Base-by-base conservation (phyloP, 305 asterid genomes). In the Fraxinus greggii region DNA sequence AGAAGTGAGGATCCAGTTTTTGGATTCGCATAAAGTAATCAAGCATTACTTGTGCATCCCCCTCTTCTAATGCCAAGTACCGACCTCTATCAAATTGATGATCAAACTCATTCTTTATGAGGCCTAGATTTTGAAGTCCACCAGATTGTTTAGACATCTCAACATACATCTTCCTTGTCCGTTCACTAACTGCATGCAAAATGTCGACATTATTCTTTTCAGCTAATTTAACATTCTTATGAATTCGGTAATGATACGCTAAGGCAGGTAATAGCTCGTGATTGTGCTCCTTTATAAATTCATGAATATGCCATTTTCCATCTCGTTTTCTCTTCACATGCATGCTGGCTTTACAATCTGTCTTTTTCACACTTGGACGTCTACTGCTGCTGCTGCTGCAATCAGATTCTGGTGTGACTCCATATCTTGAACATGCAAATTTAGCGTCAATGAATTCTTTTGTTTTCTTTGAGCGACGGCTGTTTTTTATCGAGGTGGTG, bases 321-420 rank as follows among this genome's bases (percentile, higher is more conserved):
- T 90, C 99, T 81, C 92, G 85, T 74, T 88, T 92, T 86, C 94
- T 92, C 90, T 95, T 95, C 3, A 93, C 98, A 78, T 95, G 99
- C 98, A 95, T 95, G 85, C 97, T 95, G 26, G 98, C 99, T 84
- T 95, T 95, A 86, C 99, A 95, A 84, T 90, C 97, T 0, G 99
- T 95, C 88, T 93, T 95, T 74, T 88, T 93, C 1, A 95, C 95
- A 63, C 91, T 90, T 4, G 95, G 92, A 83, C 98, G 95, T 79
- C 99, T 86, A 85, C 93, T 89, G 74, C 92, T 88, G 15, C 92
- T 88, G 12, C 95, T 90, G 59, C 94, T 87, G n/a, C n/a, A n/a
- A 78, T 95, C 99, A 6, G 97, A 88, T 88, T 95, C 98, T 15
- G 97, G 99, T 31, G 98, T 88, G 83, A 90, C 85, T 56, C 99